Percentiles rank a stretch among this genome's conserved stretches.
phyloP scores from a whole-genome alignment of 129 eudicot genomes.

The Helianthus annuus region HanXRQr2.0-SUNRISE NC_035438.2:11560809-11561308 shows the following conservation, averaged over 20 bases:
- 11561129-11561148: not conserved
- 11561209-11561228: conserved; percentile 97
- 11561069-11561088: not conserved
- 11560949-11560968: not conserved
- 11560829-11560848: too few species aligned
- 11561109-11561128: not conserved
- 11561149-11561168: conserved; percentile 10
- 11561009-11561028: conserved; percentile 64
- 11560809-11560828: too few species aligned
- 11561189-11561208: conserved; percentile 68
- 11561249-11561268: conserved; percentile 98
- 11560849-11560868: too few species aligned
- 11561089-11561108: not conserved
- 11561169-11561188: conserved; percentile 88
- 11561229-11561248: conserved; percentile 93
- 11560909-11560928: too few species aligned
- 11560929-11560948: too few species aligned
- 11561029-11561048: conserved; percentile 93
- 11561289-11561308: not conserved
- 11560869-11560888: too few species aligned
- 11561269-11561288: conserved; percentile 90
- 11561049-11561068: conserved; percentile 70
- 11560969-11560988: conserved; percentile 9
- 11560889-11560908: too few species aligned
- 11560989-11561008: conserved; percentile 18